phyloP scores from a whole-genome alignment of 2,329 filamentous ascomycete genomes.

The Fusarium camptoceras region DNA sequence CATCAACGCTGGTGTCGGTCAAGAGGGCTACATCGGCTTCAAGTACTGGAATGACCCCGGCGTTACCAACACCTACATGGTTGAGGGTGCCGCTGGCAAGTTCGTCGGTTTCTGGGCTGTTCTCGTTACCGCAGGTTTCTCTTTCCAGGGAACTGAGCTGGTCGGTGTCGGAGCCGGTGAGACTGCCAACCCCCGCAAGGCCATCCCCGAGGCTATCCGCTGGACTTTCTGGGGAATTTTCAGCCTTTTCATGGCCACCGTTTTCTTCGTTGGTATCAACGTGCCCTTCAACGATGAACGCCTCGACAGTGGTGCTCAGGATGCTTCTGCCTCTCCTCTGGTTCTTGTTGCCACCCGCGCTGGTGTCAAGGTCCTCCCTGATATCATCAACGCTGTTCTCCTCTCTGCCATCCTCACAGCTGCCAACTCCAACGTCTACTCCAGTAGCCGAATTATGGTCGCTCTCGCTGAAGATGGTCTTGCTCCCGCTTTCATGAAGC shows the following conservation, averaged over 20 bases:
- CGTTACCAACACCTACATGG: slow-evolving; percentile 72
- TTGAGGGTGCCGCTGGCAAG: slow-evolving; percentile 65
- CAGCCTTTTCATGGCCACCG: slow-evolving; percentile 71
- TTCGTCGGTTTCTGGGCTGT: slow-evolving; percentile 78
- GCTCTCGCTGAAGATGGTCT: slow-evolving; percentile 73
- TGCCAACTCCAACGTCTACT: slow-evolving; percentile 82
- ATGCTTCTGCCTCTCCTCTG: slow-evolving; percentile 74
- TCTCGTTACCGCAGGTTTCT: slow-evolving; percentile 75
- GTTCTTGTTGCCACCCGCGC: slow-evolving; percentile 71
- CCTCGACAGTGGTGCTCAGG: slow-evolving; percentile 64
- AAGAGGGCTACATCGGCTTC: slow-evolving; percentile 80
- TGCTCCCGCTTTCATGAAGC: slow-evolving; percentile 69
- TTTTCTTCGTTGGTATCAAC: slow-evolving; percentile 79
- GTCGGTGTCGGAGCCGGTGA: slow-evolving; percentile 84
- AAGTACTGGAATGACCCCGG: slow-evolving; percentile 76
- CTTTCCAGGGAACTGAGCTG: slow-evolving; percentile 79
- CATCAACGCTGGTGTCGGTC: slow-evolving; percentile 76
- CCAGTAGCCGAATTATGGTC: slow-evolving; percentile 75
- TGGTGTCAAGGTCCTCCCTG: slow-evolving; percentile 71
- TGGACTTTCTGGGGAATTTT: slow-evolving; percentile 83
- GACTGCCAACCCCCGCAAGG: slow-evolving; percentile 76
- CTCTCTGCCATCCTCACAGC: slow-evolving; percentile 83
- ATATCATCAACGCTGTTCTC: slow-evolving; percentile 82
- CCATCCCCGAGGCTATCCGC: slow-evolving; percentile 77
- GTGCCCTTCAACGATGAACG: slow-evolving; percentile 70